A percentile compares a stretch with the other conserved stretches of the same genome.
Conservation (phyloP, 1,284 basidiomycete genomes). For the Dichomitus squalens region DNA sequence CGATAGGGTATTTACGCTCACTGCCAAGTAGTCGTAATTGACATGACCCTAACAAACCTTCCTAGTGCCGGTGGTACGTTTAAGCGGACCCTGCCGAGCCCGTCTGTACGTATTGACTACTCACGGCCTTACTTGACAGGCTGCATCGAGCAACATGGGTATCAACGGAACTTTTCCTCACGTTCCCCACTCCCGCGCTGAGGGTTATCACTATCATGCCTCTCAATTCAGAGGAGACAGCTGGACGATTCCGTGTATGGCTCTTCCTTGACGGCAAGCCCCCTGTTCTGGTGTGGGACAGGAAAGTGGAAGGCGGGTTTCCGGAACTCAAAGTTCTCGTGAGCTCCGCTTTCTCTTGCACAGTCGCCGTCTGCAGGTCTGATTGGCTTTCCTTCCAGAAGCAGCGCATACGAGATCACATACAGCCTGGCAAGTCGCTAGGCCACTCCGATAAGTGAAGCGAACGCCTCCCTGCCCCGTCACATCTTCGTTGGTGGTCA, state of each 20-base stretch:
- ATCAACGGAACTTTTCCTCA: constrained; percentile 86
- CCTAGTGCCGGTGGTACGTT: constrained; percentile 72
- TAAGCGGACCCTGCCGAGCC: background rate
- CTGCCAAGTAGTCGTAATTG: constrained; percentile 5
- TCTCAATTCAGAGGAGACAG: constrained; percentile 78
- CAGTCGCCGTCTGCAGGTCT: background rate
- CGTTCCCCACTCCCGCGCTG: constrained; percentile 79
- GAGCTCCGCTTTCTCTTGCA: constrained; percentile 30
- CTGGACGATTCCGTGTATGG: constrained; percentile 90
- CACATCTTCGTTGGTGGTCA: background rate
- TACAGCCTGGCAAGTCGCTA: constrained; percentile 78
- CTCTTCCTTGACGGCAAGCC: constrained; percentile 49
- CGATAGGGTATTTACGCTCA: constrained; percentile 68
- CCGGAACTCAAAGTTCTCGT: constrained; percentile 87
- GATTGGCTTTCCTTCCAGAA: constrained; percentile 52
- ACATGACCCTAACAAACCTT: background rate
- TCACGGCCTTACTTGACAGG: constrained; percentile 43
- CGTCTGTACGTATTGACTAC: background rate
- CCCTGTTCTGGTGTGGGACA: constrained; percentile 68
- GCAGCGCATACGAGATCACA: constrained; percentile 79
- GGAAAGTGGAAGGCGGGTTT: constrained; percentile 87
- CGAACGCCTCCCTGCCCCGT: background rate
- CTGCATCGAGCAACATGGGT: constrained; percentile 86
- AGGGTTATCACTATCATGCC: constrained; percentile 73
- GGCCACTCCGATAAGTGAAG: constrained; percentile 76